A percentile compares a stretch with the other conserved stretches of the same genome.
Conservation (phyloP, 1,284 basidiomycete genomes). For the Pterula multifida region DNA sequence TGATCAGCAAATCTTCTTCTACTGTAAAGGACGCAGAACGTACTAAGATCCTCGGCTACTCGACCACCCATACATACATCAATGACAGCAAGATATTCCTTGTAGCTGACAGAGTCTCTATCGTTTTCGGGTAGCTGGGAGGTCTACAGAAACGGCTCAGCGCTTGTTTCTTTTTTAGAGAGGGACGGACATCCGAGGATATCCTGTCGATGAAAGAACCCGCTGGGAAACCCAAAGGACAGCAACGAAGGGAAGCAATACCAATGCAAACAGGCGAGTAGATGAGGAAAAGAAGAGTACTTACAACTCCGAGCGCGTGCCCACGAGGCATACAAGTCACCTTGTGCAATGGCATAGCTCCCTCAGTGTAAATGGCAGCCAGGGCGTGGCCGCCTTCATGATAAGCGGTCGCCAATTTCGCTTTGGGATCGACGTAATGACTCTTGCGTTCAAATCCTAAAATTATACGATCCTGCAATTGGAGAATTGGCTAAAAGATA, state of each 20-base stretch:
- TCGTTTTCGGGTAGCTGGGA: conserved; percentile 82
- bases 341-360: conserved; percentile 91
- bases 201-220: too few species aligned
- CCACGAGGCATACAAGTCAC: conserved; percentile 93
- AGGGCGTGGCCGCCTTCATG: conserved; percentile 95
- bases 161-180: conserved; percentile 9
- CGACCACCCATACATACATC: conserved; percentile 91
- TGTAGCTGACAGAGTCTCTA: conserved; percentile 55
- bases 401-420: conserved; percentile 83
- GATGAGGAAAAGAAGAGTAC: conserved; percentile 18
- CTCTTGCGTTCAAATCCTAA: conserved; percentile 92
- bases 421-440: conserved; percentile 76
- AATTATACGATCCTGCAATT: conserved; percentile 87
- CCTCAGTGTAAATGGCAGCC: conserved; percentile 82
- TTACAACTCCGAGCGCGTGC: conserved; percentile 78
- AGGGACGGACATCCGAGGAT: conserved; percentile 5
- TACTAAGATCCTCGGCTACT: conserved; percentile 84
- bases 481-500: conserved; percentile 8
- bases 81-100: conserved; percentile 67
- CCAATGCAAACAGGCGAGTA: neutral
- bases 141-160: conserved; percentile 38
- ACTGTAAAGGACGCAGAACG: conserved; percentile 15
- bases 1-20: neutral
- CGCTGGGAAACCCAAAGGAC: too few species aligned
- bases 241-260: too few species aligned